Conservation (phyloP, 768 basidiomycete species). For the Mycena crocata region DNA sequence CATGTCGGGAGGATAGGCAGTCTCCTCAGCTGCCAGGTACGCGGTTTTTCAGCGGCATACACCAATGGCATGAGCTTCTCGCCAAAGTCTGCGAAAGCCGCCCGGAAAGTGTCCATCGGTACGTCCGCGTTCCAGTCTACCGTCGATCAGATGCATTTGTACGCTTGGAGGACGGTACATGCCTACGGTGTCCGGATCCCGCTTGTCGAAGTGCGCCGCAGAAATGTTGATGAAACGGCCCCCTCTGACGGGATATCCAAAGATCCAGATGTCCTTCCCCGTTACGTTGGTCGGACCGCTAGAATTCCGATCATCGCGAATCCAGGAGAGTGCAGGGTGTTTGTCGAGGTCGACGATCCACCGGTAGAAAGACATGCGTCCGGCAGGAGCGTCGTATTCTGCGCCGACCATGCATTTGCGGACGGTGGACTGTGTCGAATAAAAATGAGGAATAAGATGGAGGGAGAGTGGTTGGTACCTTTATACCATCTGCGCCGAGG, state of each 20-base stretch:
- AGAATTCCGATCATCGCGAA: constrained; percentile 7
- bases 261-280: not conserved
- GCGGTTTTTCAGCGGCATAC: too few species aligned
- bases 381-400: constrained; percentile 15
- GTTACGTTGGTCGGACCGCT: not conserved
- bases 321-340: constrained; percentile 21
- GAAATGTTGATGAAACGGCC: constrained; percentile 13
- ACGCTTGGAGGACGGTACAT: too few species aligned
- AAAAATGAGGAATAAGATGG: not conserved
- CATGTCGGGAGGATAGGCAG: too few species aligned
- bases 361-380: constrained; percentile 13
- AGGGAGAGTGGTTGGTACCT: not conserved
- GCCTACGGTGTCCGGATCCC: constrained; percentile 5
- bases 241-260: constrained; percentile 9
- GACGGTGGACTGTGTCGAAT: constrained; percentile 9
- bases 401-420: constrained; percentile 19
- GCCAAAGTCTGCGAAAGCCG: too few species aligned
- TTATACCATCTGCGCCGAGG: constrained; percentile 23
- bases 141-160: too few species aligned
- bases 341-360: constrained; percentile 25
- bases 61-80: too few species aligned
- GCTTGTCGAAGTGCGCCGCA: constrained; percentile 1
- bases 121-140: too few species aligned
- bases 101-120: too few species aligned
- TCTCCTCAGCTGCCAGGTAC: too few species aligned